Evolutionary conservation across 2,329 filamentous ascomycete genomes (phyloP).

Genomic region (Xylaria digitata): DNA sequence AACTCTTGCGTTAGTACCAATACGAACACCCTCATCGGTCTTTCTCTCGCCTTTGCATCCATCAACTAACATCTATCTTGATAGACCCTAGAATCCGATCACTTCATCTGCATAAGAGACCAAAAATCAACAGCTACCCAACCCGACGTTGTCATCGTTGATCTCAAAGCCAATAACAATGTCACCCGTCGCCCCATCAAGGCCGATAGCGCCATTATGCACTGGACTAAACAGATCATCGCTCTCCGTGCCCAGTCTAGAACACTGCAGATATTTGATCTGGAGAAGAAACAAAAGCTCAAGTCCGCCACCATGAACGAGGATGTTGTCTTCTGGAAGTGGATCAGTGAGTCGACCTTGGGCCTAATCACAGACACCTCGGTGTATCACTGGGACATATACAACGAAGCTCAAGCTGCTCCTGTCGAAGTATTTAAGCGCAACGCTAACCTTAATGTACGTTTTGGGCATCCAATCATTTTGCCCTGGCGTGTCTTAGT

Average conservation of each 20-base stretch:
- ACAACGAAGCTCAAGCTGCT: constrained; percentile 80
- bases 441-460: constrained; percentile 86
- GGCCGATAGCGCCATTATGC: constrained; percentile 99
- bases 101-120: constrained; percentile 95
- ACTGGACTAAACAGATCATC: constrained; percentile 96
- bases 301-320: constrained; percentile 97
- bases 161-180: constrained; percentile 98
- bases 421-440: constrained; percentile 95
- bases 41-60: constrained; percentile 1
- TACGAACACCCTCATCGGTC: constrained; percentile 51
- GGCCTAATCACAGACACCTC: constrained; percentile 91
- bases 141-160: constrained; percentile 95
- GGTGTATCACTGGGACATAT: constrained; percentile 98
- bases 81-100: constrained; percentile 97
- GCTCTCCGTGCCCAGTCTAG: constrained; percentile 93
- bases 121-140: constrained; percentile 86
- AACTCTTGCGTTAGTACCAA: constrained; percentile 76
- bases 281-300: constrained; percentile 91
- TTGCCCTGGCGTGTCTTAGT: constrained; percentile 37
- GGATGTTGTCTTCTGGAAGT: constrained; percentile 99
- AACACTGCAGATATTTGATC: constrained; percentile 97
- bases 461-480: constrained; percentile 51
- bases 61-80: constrained; percentile 41
- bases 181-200: constrained; percentile 95
- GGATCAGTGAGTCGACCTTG: constrained; percentile 90